Percentiles rank a stretch among this genome's conserved stretches.
Conservation (phyloP, 495 filamentous ascomycete species). For the Lasiosphaeria ovina region DNA sequence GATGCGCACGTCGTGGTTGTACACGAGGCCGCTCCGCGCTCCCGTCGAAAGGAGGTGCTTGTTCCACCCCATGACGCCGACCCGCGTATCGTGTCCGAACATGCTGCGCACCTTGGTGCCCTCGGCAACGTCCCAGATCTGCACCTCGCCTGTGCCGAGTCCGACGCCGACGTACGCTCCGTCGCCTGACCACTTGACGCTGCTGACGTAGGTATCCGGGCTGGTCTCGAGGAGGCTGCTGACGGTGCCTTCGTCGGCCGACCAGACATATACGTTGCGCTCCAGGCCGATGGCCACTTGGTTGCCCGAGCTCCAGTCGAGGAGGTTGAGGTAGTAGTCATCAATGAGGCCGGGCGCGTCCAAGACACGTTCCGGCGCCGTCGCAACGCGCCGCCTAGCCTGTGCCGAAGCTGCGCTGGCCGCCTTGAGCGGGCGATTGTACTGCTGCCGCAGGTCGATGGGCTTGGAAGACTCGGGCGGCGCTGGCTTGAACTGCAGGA, state of each 20-base stretch:
- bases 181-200: slow-evolving; percentile 97
- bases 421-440: slow-evolving; percentile 91
- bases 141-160: slow-evolving; percentile 90
- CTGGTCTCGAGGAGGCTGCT: slow-evolving; percentile 80
- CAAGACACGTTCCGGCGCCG: slow-evolving; percentile 94
- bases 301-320: slow-evolving; percentile 97
- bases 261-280: slow-evolving; percentile 97
- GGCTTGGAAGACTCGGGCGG: slow-evolving; percentile 96
- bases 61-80: slow-evolving; percentile 98
- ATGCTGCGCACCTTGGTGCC: slow-evolving; percentile 94
- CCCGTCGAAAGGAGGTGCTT: slow-evolving; percentile 96
- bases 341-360: slow-evolving; percentile 94
- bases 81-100: slow-evolving; percentile 94
- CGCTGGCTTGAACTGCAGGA: slow-evolving; percentile 97
- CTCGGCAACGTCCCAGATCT: slow-evolving; percentile 99
- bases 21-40: slow-evolving; percentile 90
- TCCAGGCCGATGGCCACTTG: slow-evolving; percentile 97
- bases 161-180: slow-evolving; percentile 96
- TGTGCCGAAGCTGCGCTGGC: slow-evolving; percentile 71
- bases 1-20: slow-evolving; percentile 98
- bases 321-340: slow-evolving; percentile 97
- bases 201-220: slow-evolving; percentile 92
- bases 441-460: slow-evolving; percentile 94
- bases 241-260: slow-evolving; percentile 89
- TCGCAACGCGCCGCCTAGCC: slow-evolving; percentile 85